Conservation (phyloP, 345 rosid species). For the Salix purpurea region DNA sequence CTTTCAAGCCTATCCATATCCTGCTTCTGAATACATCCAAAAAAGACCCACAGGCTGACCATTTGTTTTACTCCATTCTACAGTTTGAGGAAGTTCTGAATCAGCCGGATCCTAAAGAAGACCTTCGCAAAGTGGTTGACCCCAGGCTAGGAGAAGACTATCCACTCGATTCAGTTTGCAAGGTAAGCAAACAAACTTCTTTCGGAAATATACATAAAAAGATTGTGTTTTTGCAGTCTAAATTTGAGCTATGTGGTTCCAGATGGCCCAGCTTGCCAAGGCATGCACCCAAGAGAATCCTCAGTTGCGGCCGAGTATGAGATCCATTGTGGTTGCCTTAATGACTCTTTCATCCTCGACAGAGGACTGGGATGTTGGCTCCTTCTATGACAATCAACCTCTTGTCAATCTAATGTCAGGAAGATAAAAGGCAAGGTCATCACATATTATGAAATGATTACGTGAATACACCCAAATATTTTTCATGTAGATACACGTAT, state of each 20-base stretch:
- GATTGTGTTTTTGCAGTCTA: background rate
- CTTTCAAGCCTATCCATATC: background rate
- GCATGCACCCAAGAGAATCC: slow-evolving; percentile 85
- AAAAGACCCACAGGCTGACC: background rate
- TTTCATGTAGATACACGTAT: background rate
- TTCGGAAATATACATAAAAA: background rate
- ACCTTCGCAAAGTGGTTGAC: slow-evolving; percentile 57
- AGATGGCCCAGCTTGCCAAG: slow-evolving; percentile 89
- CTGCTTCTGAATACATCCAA: background rate
- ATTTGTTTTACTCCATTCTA: background rate
- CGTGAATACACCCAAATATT: background rate
- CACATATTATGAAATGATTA: no score
- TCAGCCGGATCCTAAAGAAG: slow-evolving; percentile 55
- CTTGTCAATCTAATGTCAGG: slow-evolving; percentile 80
- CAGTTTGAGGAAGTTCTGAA: slow-evolving; percentile 77
- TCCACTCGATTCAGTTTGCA: slow-evolving; percentile 62
- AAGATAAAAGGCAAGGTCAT: slow-evolving; percentile 31
- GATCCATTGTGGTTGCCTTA: slow-evolving; percentile 81
- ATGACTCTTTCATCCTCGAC: slow-evolving; percentile 80
- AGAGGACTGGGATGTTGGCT: slow-evolving; percentile 67
- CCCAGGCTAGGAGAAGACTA: slow-evolving; percentile 69
- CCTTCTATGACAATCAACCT: slow-evolving; percentile 65
- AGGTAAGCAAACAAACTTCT: slow-evolving; percentile 41
- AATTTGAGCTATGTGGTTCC: slow-evolving; percentile 5
- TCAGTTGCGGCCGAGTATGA: slow-evolving; percentile 77